A percentile compares a stretch with the other conserved stretches of the same genome.
Evolutionary conservation across 2,329 filamentous ascomycete species (phyloP).

Genomic region (Huntiella moniliformis): DNA sequence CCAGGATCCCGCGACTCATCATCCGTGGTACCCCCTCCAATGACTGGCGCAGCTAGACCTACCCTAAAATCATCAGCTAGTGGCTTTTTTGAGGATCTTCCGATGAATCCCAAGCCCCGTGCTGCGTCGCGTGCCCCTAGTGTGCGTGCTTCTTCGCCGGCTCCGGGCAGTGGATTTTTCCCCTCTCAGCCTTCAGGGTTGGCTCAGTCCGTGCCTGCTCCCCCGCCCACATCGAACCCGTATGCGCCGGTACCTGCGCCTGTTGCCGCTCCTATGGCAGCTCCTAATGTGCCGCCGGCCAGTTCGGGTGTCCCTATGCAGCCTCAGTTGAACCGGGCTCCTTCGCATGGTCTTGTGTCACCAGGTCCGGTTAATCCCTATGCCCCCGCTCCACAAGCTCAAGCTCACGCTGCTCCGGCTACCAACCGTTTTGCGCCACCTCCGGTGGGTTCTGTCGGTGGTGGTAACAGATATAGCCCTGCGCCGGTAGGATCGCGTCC

Average conservation of each 20-base stretch:
- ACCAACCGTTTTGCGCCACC: conserved; percentile 14
- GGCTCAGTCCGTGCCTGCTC: conserved; percentile 13
- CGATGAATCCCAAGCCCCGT: conserved; percentile 41
- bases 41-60: conserved; percentile 17
- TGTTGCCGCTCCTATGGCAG: conserved; percentile 5
- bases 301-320: conserved; percentile 11
- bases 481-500: conserved; percentile 23
- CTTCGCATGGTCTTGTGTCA: conserved; percentile 25
- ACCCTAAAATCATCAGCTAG: conserved; percentile 22
- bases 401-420: conserved; percentile 26
- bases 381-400: conserved; percentile 15
- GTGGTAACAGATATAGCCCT: conserved; percentile 34
- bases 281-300: conserved; percentile 13
- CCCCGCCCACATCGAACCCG: conserved; percentile 5
- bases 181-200: conserved; percentile 15
- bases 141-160: conserved; percentile 25
- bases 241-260: neutral
- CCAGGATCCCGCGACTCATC: conserved; percentile 12
- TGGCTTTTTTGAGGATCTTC: conserved; percentile 65
- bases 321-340: conserved; percentile 10
- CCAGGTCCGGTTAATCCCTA: conserved; percentile 36
- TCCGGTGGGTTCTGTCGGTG: conserved; percentile 18
- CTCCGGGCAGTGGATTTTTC: conserved; percentile 8
- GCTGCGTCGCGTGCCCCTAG: conserved; percentile 35
- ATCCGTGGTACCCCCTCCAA: conserved; percentile 7